phyloP scores from a whole-genome alignment of 805 yeast genomes.

The Schwanniomyces occidentalis region DNA sequence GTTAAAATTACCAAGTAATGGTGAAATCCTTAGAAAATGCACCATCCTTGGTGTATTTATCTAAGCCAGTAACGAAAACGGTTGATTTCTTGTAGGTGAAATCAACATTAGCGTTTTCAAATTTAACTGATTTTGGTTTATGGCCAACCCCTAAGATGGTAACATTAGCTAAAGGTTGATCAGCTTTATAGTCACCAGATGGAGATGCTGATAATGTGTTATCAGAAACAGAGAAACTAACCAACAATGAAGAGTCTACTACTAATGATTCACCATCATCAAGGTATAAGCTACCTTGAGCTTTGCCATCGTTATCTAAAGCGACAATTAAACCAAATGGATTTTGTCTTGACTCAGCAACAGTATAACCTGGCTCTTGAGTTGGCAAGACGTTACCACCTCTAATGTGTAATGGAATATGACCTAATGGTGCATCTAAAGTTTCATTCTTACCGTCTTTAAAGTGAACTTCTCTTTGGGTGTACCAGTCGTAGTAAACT shows the following conservation, averaged over 20 bases:
- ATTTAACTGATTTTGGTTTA: constrained; percentile 15
- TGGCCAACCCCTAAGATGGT: constrained; percentile 20
- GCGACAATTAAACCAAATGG: constrained; percentile 24
- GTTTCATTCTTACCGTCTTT: constrained; percentile 20
- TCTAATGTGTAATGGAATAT: constrained; percentile 23
- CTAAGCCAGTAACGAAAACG: constrained; percentile 17
- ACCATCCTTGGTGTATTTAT: constrained; percentile 13
- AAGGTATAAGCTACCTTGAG: constrained; percentile 20
- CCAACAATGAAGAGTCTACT: constrained; percentile 16
- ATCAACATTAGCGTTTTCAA: constrained; percentile 11
- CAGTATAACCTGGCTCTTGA: constrained; percentile 26
- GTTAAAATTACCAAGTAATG: constrained; percentile 15
- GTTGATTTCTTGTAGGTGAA: constrained; percentile 16
- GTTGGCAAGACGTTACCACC: constrained; percentile 23
- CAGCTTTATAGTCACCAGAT: constrained; percentile 15
- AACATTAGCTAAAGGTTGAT: constrained; percentile 18
- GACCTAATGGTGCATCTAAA: constrained; percentile 24
- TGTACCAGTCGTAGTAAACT: constrained; percentile 27
- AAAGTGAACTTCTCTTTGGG: constrained; percentile 14
- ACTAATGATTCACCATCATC: constrained; percentile 24
- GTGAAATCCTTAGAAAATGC: constrained; percentile 17
- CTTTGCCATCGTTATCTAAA: constrained; percentile 15
- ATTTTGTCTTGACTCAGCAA: constrained; percentile 19
- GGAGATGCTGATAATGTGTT: constrained; percentile 10
- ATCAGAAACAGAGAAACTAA: constrained; percentile 15